Base-by-base conservation (phyloP, 768 basidiomycete genomes). In the Russula brevipes region DNA sequence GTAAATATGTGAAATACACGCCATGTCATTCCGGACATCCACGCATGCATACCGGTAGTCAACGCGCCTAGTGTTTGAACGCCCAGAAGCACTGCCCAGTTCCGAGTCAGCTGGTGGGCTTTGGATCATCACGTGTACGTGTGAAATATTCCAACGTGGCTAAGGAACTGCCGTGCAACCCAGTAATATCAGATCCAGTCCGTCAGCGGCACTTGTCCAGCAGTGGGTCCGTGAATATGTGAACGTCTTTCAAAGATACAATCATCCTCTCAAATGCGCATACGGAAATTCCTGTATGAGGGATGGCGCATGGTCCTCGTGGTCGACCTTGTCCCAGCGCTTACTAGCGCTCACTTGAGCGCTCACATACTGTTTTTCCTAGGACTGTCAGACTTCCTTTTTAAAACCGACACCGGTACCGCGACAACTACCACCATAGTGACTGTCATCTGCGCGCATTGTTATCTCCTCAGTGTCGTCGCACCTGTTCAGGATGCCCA, bases 281-380 rank as follows among this genome's bases (percentile, higher is more conserved):
- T 80, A 2, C 75, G 76, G 14, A 74, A 79, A 7, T 81, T 49
- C 24, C 10, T 62, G 16, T 59, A 76, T 59, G 72, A 75, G 47
- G 78, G 65, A 45, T 82, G 79, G 69, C 68, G 71, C 11, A 75
- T 82, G 72, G 68, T 74, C 14, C 69, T 73, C 2, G 69, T 82
- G 2, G 77, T 82, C 6, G 74, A 78, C 50, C 63, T 72, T 17
- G 77, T 82, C 33, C 82, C 81, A 1, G 72, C 78, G 17, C 75
- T 82, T n/a, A 75, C 83, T 17, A 81, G 82, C 63, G 70, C 79
- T 47, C n/a, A 14, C 46, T 16, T 68, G 60, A 9, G 54, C 55
- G 2, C 3, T 11, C 72, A 81, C 17, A 74, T 81, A 16, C 72
- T 82, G 3, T 82, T 82, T 70, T 77, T 85, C 70, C 73, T 78